Conservation (phyloP, 768 basidiomycete species). For the Stropharia rugosoannulata region DNA sequence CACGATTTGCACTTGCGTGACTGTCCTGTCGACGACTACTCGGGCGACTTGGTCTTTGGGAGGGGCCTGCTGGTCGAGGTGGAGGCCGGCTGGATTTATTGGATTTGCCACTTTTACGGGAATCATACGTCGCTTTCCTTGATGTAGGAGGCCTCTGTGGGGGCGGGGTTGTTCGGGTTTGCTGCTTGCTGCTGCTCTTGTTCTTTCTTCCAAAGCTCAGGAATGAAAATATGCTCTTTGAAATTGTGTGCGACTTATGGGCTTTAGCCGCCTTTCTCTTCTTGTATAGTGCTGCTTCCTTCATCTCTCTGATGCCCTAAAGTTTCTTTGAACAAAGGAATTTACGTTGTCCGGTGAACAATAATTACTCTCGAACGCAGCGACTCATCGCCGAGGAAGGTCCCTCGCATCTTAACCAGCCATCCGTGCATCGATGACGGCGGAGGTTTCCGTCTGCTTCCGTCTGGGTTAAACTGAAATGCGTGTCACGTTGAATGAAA, state of each 20-base stretch:
- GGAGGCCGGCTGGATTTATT: slow-evolving; percentile 14
- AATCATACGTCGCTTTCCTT: slow-evolving; percentile 4
- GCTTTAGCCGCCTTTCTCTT: slow-evolving; percentile 18
- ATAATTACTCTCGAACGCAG: slow-evolving; percentile 47
- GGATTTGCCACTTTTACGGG: slow-evolving; percentile 7
- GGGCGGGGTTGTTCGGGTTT: background rate
- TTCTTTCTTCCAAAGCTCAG: slow-evolving; percentile 16
- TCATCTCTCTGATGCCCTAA: slow-evolving; percentile 73
- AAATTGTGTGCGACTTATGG: slow-evolving; percentile 17
- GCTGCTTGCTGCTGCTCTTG: slow-evolving; percentile 4
- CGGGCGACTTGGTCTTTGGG: slow-evolving; percentile 10
- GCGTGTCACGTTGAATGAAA: background rate
- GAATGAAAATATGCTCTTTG: slow-evolving; percentile 22
- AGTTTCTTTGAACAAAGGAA: slow-evolving; percentile 3
- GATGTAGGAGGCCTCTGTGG: slow-evolving; percentile 1
- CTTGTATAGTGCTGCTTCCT: slow-evolving; percentile 39
- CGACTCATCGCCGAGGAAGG: slow-evolving; percentile 59
- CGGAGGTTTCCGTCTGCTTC: slow-evolving; percentile 43
- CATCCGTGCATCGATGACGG: slow-evolving; percentile 71
- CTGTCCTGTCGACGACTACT: slow-evolving; percentile 7
- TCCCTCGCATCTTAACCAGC: slow-evolving; percentile 78
- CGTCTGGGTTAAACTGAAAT: slow-evolving; percentile 42
- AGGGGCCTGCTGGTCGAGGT: slow-evolving; percentile 9
- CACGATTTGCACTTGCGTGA: slow-evolving; percentile 3
- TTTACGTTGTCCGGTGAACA: background rate